These are phyloP conservation scores for Coemansia sp. DNA, from an alignment of 192 early-diverging fungal genomes.

Conservation along the genomic window DNA sequence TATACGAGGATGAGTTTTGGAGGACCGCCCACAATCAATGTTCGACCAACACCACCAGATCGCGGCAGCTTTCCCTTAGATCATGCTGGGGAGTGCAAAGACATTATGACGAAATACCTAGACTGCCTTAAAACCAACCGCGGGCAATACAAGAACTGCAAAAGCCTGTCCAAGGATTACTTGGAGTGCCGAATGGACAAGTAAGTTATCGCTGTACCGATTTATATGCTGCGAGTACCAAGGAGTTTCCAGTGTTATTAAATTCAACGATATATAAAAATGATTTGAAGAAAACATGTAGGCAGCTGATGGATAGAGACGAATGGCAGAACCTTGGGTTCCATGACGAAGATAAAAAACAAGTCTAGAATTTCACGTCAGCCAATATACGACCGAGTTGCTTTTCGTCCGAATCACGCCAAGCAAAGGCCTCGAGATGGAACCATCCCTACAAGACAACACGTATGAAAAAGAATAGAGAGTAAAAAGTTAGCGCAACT, in stretches of 20 bases:
- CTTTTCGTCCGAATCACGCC: slow-evolving; percentile 43
- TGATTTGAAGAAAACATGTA: no score
- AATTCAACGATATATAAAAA: no score
- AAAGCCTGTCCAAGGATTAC: slow-evolving; percentile 70
- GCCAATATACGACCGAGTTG: slow-evolving; percentile 45
- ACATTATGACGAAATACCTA: slow-evolving; percentile 76
- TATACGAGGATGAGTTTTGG: slow-evolving; percentile 67
- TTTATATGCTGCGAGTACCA: no score
- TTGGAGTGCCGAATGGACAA: slow-evolving; percentile 90
- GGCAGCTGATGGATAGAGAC: slow-evolving; percentile 48
- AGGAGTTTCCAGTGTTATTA: no score
- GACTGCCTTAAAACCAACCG: slow-evolving; percentile 69
- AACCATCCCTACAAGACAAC: slow-evolving; percentile 36
- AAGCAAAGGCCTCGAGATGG: slow-evolving; percentile 42
- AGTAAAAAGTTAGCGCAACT: not conserved
- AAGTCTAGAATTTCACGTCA: slow-evolving; percentile 27
- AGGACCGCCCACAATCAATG: slow-evolving; percentile 61
- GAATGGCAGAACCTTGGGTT: slow-evolving; percentile 52
- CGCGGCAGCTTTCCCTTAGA: slow-evolving; percentile 90
- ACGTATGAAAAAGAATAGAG: not conserved
- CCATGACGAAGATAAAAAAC: slow-evolving; percentile 19
- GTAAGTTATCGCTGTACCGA: slow-evolving; percentile 13
- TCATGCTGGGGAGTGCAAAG: slow-evolving; percentile 79
- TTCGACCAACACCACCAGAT: slow-evolving; percentile 72
- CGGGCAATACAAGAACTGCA: slow-evolving; percentile 69